These are phyloP conservation scores for Xanthoconium purpureum DNA, from an alignment of 768 basidiomycete species.

Conservation along the genomic window DNA sequence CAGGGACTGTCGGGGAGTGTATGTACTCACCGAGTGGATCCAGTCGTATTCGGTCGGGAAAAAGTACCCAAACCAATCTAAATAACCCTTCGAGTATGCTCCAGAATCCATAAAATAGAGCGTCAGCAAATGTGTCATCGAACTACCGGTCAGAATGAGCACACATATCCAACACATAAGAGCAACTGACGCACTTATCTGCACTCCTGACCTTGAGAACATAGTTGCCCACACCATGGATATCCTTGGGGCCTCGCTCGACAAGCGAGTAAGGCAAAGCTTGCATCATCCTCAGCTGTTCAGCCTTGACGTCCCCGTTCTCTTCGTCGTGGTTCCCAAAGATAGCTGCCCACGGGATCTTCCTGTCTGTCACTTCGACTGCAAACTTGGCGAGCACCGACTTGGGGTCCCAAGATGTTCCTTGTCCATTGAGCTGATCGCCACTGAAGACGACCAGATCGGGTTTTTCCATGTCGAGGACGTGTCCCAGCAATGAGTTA, in stretches of 20 bases:
- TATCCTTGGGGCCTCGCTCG: constrained; percentile 72
- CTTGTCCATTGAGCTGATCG: constrained; percentile 92
- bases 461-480: constrained; percentile 79
- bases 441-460: constrained; percentile 91
- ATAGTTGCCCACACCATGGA: constrained; percentile 93
- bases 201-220: constrained; percentile 79
- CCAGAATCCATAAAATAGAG: constrained; percentile 92
- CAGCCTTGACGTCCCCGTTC: constrained; percentile 54
- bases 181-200: constrained; percentile 62
- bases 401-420: constrained; percentile 83
- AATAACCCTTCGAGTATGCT: constrained; percentile 59
- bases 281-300: constrained; percentile 71
- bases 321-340: constrained; percentile 96
- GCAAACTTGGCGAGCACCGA: constrained; percentile 90
- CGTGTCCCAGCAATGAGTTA: constrained; percentile 61
- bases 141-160: constrained; percentile 43
- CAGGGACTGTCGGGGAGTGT: neutral
- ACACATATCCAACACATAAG: neutral
- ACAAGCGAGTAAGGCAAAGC: constrained; percentile 83
- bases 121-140: constrained; percentile 84
- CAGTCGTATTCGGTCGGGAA: constrained; percentile 81
- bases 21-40: constrained; percentile 57
- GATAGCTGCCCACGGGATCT: constrained; percentile 86
- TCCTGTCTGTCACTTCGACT: constrained; percentile 63
- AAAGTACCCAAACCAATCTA: constrained; percentile 58